A percentile compares a stretch with the other conserved stretches of the same genome.
These are phyloP conservation scores for Choanephora cucurbitarum DNA, from an alignment of 371 early-diverging fungal genomes.

Conservation along the genomic window DNA sequence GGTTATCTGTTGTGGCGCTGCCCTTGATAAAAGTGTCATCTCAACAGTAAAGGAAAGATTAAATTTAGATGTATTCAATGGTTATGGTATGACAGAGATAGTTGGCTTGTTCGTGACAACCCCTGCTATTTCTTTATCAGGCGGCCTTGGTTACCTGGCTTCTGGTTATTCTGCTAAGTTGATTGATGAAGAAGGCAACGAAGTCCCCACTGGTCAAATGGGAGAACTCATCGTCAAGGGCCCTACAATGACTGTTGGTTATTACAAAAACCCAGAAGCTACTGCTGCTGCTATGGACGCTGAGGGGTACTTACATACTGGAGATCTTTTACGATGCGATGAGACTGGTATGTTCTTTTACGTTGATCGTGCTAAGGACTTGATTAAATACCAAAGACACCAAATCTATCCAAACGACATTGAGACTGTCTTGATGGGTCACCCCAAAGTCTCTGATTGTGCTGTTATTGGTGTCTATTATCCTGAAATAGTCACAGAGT, in stretches of 20 bases:
- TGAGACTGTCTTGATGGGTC: constrained; percentile 52
- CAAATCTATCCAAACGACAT: constrained; percentile 27
- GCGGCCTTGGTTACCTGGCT: constrained; percentile 59
- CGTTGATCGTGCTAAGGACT: constrained; percentile 60
- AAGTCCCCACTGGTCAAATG: constrained; percentile 38
- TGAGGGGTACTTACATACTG: constrained; percentile 78
- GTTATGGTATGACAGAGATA: constrained; percentile 66
- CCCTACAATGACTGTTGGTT: constrained; percentile 72
- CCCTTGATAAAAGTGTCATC: constrained; percentile 57
- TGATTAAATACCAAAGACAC: constrained; percentile 67
- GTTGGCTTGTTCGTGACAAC: constrained; percentile 12
- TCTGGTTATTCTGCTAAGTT: constrained; percentile 60
- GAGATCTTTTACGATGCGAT: constrained; percentile 71
- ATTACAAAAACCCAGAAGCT: constrained; percentile 58
- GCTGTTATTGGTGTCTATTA: constrained; percentile 65
- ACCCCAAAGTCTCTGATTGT: constrained; percentile 69
- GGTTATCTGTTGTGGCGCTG: constrained; percentile 72
- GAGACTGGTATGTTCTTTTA: constrained; percentile 58
- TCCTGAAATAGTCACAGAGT: constrained; percentile 61
- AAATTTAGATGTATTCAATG: constrained; percentile 56
- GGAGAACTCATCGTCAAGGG: constrained; percentile 79
- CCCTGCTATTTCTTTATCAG: constrained; percentile 15
- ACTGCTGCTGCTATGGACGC: constrained; percentile 59
- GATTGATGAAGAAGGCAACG: constrained; percentile 53
- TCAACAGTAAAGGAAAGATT: constrained; percentile 37